Evolutionary conservation across 345 rosid genomes (phyloP), one percentile per base, ranked within the genome.

Genomic region (Linum usitatissimum): DNA sequence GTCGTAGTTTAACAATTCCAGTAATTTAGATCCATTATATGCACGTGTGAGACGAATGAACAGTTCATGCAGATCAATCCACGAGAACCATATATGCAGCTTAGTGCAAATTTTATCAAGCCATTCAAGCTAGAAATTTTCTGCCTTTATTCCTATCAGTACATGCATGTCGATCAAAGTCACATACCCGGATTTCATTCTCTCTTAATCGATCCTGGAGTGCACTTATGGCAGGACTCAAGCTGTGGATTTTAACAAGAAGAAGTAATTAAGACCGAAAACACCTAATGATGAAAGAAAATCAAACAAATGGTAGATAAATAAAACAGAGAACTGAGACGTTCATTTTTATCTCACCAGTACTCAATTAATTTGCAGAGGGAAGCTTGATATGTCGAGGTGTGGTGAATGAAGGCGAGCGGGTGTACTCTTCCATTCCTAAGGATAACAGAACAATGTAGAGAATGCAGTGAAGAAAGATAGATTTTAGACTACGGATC

Each of bases 351-450:
- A 60, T 68, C 96, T 71, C 60, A 92, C 99, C 99, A 93, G 68
- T 90, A 86, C 64, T 93, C 99, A 9, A 93, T 93, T 66, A 93
- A 75, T 75, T 90, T 93, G 91, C 97, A 93, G 80, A 90, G 71
- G 57, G 99, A 86, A 68, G 99, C 94, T 76, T 90, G 96, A 77
- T 93, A 93, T 5, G 97, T 93, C 2, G 97, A 85, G 30, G 96
- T 83, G 79, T 90, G 95, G 77, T 93, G 96, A 63, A 93, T 84
- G 77, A 77, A 90, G 63, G 92, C 70, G 66, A 93, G 88, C 2
- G 97, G 97, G 75, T 93, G 97, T 63, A 81, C 82, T 80, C 79
- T 90, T 58, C 92, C 97, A 57, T 76, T 75, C 73, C 97, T 93
- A 54, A 57, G 54, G 13, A 71, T 67, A 66, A 66, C 72, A 56